A percentile compares a stretch with the other conserved stretches of the same genome.
phyloP scores from a whole-genome alignment of 2,329 filamentous ascomycete genomes.

The Cladobotryum mycophilum region DNA sequence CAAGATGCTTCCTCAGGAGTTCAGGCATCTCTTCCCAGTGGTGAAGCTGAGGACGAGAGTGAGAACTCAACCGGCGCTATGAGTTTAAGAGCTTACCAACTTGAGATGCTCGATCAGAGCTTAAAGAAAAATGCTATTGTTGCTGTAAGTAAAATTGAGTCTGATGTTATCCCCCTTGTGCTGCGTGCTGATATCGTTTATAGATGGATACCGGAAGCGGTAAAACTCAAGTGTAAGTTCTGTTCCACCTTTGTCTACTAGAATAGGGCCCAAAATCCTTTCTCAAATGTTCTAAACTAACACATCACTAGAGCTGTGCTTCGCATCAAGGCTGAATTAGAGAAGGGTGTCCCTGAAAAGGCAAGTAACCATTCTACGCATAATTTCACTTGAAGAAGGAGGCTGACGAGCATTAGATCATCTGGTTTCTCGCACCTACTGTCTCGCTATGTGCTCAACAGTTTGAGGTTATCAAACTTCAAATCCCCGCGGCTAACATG shows the following conservation, averaged over 20 bases:
- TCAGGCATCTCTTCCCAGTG: conserved; percentile 1
- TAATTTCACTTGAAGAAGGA: too few relatives aligned
- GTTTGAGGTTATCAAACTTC: conserved; percentile 48
- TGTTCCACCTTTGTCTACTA: neutral
- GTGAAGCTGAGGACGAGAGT: conserved; percentile 4
- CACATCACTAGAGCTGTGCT: conserved; percentile 51
- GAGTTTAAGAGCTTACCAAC: conserved; percentile 58
- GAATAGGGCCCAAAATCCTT: too few relatives aligned
- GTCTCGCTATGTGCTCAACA: conserved; percentile 64
- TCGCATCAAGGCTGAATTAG: conserved; percentile 60
- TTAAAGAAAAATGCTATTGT: conserved; percentile 65
- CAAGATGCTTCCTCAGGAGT: conserved; percentile 4
- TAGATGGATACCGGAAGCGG: conserved; percentile 80
- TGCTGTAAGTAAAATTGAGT: conserved; percentile 43
- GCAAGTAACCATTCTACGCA: conserved; percentile 30
- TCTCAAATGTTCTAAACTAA: conserved; percentile 11
- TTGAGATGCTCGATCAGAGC: conserved; percentile 69
- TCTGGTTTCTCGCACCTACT: conserved; percentile 72
- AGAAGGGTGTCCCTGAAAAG: conserved; percentile 46
- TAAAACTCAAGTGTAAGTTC: conserved; percentile 66
- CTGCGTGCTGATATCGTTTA: neutral
- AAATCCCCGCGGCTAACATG: conserved; percentile 54
- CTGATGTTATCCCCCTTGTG: neutral
- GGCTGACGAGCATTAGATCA: conserved; percentile 35
- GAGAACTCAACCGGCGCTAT: conserved; percentile 23